Evolutionary conservation across 2,329 filamentous ascomycete genomes (phyloP), one percentile per base, ranked within the genome.

Genomic region (Saccharata proteae): DNA sequence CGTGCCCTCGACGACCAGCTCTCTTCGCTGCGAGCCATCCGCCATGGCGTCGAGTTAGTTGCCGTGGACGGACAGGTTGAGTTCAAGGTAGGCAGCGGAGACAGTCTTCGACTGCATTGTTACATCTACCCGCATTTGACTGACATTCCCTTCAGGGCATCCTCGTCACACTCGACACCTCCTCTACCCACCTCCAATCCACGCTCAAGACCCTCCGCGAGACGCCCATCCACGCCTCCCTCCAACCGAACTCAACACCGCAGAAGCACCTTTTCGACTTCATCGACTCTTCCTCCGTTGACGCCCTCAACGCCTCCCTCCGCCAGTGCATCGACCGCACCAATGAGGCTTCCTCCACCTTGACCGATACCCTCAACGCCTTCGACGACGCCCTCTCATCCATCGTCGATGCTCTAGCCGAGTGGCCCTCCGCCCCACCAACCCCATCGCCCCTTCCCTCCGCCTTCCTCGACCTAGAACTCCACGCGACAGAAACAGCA

Each of bases 401-500:
- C 6, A 70, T 88, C 27, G 18, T 25, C 14, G 46, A 52, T 14
- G 51, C 52, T 30, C 44, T 56, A 42, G 52, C 22, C 49, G 49
- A 30, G 44, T 55, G 10, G 47, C 52, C 5, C 32, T 39, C 29
- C 47, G 48, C 5, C 46, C 51, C 17, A 39, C 49, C 48, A n/a
- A 46, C 41, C 9, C 47, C 44, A 33, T 45, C 57, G 5, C 59
- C 56, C 0, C 59, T 70, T 26, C 59, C 64, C 0, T 44, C 48
- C 7, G 48, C 67, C 22, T 67, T 69, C 40, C 58, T 58, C 31
- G 49, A 54, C 3, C 66, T 93, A 20, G 75, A 86, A 40, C 65
- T 65, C 10, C 76, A 88, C 43, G 86, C 86, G 0, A 76, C 81
- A 39, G 74, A 77, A 44, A 88, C 92, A 75, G 88, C 86, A 4